phyloP scores from a whole-genome alignment of 1,284 basidiomycete species.

The Xerocomus amazonicus region DNA sequence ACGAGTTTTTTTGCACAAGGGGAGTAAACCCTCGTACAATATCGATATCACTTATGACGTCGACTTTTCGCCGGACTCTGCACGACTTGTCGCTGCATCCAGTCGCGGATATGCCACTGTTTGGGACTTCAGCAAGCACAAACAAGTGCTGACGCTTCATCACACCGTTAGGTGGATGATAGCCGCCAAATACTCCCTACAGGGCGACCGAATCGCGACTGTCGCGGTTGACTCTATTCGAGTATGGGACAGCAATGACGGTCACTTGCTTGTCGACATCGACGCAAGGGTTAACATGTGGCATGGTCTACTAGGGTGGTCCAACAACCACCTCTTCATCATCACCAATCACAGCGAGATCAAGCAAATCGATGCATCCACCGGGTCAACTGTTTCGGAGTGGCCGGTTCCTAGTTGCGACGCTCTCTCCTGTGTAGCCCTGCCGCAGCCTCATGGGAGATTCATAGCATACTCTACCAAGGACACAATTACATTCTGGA shows the following conservation, averaged over 20 bases:
- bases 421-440: not conserved
- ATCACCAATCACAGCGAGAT: not conserved
- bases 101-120: not conserved
- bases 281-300: not conserved
- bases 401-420: not conserved
- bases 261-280: not conserved
- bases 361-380: not conserved
- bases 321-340: not conserved
- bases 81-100: slow-evolving; percentile 2
- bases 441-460: not conserved
- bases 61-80: slow-evolving; percentile 14
- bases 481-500: not conserved
- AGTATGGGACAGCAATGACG: not conserved
- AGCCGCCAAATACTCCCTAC: not conserved
- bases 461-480: not conserved
- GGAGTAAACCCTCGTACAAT: not conserved
- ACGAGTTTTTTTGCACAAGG: not conserved
- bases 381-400: not conserved
- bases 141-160: not conserved
- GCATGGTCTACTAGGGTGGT: slow-evolving; percentile 3
- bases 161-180: not conserved
- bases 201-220: not conserved
- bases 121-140: not conserved
- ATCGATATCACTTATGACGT: not conserved
- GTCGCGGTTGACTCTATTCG: not conserved